Base-by-base conservation (phyloP, 768 basidiomycete genomes). In the Stropharia rugosoannulata region DNA sequence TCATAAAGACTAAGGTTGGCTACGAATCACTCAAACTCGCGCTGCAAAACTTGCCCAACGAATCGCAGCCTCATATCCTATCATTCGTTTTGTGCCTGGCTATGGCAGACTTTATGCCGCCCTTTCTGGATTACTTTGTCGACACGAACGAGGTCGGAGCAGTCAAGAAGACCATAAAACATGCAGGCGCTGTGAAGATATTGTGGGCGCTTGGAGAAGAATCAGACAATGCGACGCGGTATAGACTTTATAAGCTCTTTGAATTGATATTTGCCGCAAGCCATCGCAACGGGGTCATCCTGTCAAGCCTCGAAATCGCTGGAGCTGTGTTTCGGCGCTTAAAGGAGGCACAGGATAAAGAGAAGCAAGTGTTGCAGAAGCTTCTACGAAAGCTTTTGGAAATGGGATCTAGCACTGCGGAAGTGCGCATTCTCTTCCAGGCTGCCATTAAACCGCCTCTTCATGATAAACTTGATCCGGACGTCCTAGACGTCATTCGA, bases 41-140 rank as follows among this genome's bases (percentile, higher is more conserved):
- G 0, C 69, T 90, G 16, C 68, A 75, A 27, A 72, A 74, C 2
- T 79, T 90, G 46, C 70, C 84, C 29, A 67, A 72, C n/a, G 18
- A 77, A 82, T 47, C 61, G 43, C 51, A 58, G 5, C 55, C 49
- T 49, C 77, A 80, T 49, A 81, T 82, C 0, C 68, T 90, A 8
- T 89, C 89, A 4, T 82, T 86, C 57, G 72, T 93, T 2, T 79
- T 92, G 9, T 80, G 83, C 1, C 76, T 95, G 40, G 78, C 88
- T 0, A 68, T 90, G 22, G 78, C 83, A 55, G 81, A 92, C 63
- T 86, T 90, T 60, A 74, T 81, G 1, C 61, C 60, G 1, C 54
- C 52, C 1, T 45, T 86, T 16, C 73, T 79, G 10, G 73, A 76
- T 27, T 68, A 85, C 49, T 91, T 93, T 70, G 19, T 71, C 84